Conservation (phyloP, 2,329 filamentous ascomycete genomes). For the Diplodia mutila region DNA sequence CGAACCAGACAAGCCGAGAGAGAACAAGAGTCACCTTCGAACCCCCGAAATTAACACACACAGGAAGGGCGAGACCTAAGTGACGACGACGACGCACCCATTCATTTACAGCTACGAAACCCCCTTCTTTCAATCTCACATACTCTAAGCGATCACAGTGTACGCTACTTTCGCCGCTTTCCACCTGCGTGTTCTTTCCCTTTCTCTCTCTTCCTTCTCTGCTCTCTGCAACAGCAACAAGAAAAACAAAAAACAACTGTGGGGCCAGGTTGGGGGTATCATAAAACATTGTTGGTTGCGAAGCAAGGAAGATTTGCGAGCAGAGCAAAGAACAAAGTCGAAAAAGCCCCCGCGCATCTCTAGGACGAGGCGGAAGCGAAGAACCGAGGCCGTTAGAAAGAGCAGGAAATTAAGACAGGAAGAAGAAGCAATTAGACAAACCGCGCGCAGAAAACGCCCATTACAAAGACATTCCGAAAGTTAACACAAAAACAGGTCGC, state of each 20-base stretch:
- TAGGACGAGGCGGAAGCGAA: neutral
- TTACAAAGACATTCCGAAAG: conserved; percentile 6
- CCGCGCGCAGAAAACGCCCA: neutral
- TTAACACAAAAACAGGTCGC: conserved; percentile 8
- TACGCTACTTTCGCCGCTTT: neutral
- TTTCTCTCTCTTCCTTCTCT: neutral
- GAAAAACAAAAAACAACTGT: neutral
- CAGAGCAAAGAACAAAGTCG: neutral
- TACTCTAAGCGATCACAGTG: neutral
- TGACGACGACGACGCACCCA: neutral
- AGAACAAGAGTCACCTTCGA: neutral
- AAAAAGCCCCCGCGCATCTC: neutral
- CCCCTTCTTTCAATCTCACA: neutral
- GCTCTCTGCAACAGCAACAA: neutral
- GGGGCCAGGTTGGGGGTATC: neutral
- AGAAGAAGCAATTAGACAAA: neutral
- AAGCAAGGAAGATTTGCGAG: neutral
- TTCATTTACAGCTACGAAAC: neutral
- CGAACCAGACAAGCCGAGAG: neutral
- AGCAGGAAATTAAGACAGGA: neutral
- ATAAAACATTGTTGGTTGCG: neutral
- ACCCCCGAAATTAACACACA: neutral
- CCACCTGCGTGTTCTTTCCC: neutral
- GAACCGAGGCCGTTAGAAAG: conserved; percentile 5
- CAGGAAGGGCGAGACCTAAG: neutral